Conservation (phyloP, 352 stramenopile genomes). For the Halophytophthora batemanensis region DNA sequence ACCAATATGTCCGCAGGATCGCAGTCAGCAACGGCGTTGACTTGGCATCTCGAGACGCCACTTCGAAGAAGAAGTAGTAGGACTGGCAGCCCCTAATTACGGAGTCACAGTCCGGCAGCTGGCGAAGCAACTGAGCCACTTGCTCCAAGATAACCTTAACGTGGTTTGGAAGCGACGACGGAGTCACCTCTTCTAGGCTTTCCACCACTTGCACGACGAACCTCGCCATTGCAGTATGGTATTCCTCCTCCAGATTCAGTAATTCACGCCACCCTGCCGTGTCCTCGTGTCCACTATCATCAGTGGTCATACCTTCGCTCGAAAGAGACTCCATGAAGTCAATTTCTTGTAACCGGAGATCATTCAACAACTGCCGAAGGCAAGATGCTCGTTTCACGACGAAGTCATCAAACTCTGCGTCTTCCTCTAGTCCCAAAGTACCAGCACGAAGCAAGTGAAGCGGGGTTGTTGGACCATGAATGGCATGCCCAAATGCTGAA, state of each 20-base stretch:
- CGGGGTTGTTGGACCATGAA: constrained; percentile 10
- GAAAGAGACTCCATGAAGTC: constrained; percentile 30
- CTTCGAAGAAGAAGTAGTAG: constrained; percentile 75
- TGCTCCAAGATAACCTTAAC: constrained; percentile 24
- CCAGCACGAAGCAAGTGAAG: constrained; percentile 9
- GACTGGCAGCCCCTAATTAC: constrained; percentile 45
- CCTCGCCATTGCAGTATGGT: constrained; percentile 19
- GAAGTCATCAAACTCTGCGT: constrained; percentile 6
- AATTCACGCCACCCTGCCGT: constrained; percentile 25
- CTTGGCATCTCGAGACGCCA: constrained; percentile 37
- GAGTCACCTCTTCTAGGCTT: constrained; percentile 11
- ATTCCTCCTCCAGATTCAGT: constrained; percentile 22
- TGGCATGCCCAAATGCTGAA: constrained; percentile 17
- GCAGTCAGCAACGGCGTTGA: constrained; percentile 58
- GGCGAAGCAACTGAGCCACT: constrained; percentile 32
- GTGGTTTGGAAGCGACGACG: constrained; percentile 4
- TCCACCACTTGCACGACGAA: constrained; percentile 21
- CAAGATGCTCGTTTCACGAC: constrained; percentile 9
- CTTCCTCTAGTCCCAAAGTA: constrained; percentile 15
- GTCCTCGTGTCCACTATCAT: not conserved
- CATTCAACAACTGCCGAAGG: constrained; percentile 27
- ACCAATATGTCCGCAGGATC: constrained; percentile 60
- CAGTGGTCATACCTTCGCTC: constrained; percentile 1
- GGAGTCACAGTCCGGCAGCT: constrained; percentile 59
- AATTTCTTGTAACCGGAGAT: constrained; percentile 32